Percentiles rank a stretch among this genome's conserved stretches.
phyloP scores from a whole-genome alignment of 2,329 filamentous ascomycete genomes.

The Cladosporium sp. region DNA sequence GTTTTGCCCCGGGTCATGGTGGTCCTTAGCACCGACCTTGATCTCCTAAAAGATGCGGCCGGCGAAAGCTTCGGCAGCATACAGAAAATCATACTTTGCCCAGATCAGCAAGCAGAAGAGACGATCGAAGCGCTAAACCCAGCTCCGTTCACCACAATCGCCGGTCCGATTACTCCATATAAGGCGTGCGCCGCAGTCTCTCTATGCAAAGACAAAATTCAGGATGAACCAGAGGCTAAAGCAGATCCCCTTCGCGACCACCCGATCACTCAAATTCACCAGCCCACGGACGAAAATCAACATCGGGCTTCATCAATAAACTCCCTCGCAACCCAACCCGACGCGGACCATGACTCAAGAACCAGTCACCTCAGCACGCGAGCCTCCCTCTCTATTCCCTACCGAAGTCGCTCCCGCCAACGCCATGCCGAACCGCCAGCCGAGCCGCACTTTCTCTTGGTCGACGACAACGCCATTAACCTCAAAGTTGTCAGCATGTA shows the following conservation, averaged over 20 bases:
- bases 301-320: background rate
- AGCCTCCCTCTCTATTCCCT: background rate
- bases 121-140: background rate
- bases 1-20: background rate
- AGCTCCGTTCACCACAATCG: background rate
- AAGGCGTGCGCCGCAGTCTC: background rate
- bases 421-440: background rate
- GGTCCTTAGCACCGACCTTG: background rate
- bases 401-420: background rate
- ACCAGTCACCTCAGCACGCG: background rate
- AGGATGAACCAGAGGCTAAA: background rate
- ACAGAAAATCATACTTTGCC: slow-evolving; percentile 1
- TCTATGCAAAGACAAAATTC: background rate
- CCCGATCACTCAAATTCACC: too few relatives aligned
- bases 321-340: background rate
- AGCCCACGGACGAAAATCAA: background rate
- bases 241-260: background rate
- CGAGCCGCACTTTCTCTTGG: slow-evolving; percentile 14
- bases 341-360: background rate
- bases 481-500: slow-evolving; percentile 15
- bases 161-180: slow-evolving; percentile 1
- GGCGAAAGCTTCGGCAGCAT: background rate
- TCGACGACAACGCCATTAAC: slow-evolving; percentile 22
- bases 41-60: background rate
- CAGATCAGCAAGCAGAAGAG: background rate